These are phyloP conservation scores for Psilocybe cubensis DNA, from an alignment of 768 basidiomycete genomes.

Conservation along the genomic window DNA sequence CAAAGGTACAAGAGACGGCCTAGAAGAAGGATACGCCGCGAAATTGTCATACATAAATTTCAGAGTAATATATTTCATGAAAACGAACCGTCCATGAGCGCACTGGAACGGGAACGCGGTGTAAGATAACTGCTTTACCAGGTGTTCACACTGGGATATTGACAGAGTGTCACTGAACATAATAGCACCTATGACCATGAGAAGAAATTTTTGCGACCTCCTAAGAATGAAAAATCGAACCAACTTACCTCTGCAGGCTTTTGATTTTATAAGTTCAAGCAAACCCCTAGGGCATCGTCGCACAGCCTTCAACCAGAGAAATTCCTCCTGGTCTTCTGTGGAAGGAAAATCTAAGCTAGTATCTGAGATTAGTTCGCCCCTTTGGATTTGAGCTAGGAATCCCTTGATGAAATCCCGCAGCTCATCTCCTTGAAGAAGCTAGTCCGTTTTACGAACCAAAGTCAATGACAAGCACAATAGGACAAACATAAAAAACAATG, in stretches of 20 bases:
- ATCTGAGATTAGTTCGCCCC: conserved; percentile 38
- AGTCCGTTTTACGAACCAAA: conserved; percentile 17
- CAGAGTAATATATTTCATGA: conserved; percentile 8
- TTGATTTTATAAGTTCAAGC: conserved; percentile 88
- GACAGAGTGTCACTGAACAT: conserved; percentile 93
- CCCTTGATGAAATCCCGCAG: conserved; percentile 77
- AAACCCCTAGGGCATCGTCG: conserved; percentile 85
- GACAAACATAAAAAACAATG: conserved; percentile 24
- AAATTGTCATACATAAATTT: conserved; percentile 6
- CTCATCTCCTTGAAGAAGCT: conserved; percentile 73
- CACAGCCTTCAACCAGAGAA: conserved; percentile 70
- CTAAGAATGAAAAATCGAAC: neutral
- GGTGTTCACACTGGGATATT: conserved; percentile 64
- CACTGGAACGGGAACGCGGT: conserved; percentile 93
- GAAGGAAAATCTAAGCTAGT: conserved; percentile 26
- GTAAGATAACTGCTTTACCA: conserved; percentile 68
- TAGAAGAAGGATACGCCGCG: conserved; percentile 22
- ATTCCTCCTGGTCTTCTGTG: conserved; percentile 28
- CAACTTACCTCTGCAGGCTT: conserved; percentile 87
- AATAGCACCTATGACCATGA: conserved; percentile 72
- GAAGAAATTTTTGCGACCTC: neutral
- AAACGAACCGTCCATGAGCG: conserved; percentile 84
- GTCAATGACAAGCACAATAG: conserved; percentile 17
- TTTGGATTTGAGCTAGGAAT: conserved; percentile 65
- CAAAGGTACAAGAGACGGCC: conserved; percentile 46